Base-by-base conservation (phyloP, 1,139 yeast species). In the Protomyces lactucae-debilis region DNA sequence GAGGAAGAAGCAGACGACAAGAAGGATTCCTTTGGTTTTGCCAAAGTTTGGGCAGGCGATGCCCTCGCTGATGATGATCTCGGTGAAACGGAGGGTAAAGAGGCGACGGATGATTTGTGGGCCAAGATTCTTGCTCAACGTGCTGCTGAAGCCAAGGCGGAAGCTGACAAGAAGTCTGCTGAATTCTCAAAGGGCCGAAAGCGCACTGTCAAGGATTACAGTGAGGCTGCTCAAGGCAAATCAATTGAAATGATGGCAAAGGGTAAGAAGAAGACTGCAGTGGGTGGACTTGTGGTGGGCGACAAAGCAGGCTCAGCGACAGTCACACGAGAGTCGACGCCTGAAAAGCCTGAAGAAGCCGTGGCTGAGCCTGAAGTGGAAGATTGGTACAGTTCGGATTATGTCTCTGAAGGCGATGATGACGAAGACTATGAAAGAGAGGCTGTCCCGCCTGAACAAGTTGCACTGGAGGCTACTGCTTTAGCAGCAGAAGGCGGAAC, bases 1-100 rank as follows among this genome's bases (percentile, higher is more conserved):
- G 86, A 92, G 1, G 86, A 92, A 2, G 93, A 87, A 73, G 56
- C 25, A 28, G 36, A 23, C 8, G 53, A 52, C 9, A 28, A 40
- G 23, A 91, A 45, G 45, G 66, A 67, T 40, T 40, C 65, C 1
- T 67, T 69, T 48, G 68, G 67, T 6, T 69, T 64, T 51, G 67
- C 69, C 2, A 61, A 69, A 28, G 68, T 69, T 10, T 69, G 71
- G 71, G 70, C 63, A 3, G 64, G 57, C 43, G 69, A 65, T 3
- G 45, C 48, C 23, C 48, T 55, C 16, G 59, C 59, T 9, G 64
- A 60, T 16, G 64, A 55, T 23, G 64, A 57, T 4, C 55, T 60
- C 6, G 60, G 54, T 2, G 67, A 61, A 3, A 45, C 48, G 9
- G 67, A 60, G n/a, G 67, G 67, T n/a, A 18, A 48, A 8, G 64